Evolutionary conservation across 257 asterid genomes (phyloP).

Genomic region (Asclepias syriaca): DNA sequence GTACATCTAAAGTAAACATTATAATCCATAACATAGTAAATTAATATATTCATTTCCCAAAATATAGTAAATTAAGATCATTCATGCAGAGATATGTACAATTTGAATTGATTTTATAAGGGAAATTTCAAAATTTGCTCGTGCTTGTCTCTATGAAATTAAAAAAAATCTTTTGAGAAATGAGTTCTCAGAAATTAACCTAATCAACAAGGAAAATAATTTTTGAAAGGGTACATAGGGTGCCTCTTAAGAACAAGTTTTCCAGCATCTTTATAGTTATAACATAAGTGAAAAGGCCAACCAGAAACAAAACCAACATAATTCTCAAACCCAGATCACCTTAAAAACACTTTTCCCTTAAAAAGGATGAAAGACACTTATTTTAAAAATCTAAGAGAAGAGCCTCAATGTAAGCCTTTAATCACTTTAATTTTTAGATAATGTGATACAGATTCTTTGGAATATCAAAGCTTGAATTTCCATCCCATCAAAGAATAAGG

Average conservation of each 20-base stretch:
- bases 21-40: not conserved
- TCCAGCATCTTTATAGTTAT: not conserved
- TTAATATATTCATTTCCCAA: not conserved
- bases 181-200: not conserved
- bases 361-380: not conserved
- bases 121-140: not conserved
- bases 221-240: not conserved
- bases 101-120: slow-evolving; percentile 1
- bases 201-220: not conserved
- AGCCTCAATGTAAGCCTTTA: not conserved
- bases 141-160: not conserved
- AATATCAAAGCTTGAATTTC: not conserved
- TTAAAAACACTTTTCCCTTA: not conserved
- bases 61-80: not conserved
- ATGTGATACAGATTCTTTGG: not conserved
- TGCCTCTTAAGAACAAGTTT: not conserved
- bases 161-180: not conserved
- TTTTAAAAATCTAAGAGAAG: not conserved
- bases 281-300: not conserved
- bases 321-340: not conserved
- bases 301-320: not conserved
- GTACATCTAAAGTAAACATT: not conserved
- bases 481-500: slow-evolving; percentile 4
- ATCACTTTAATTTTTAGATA: not conserved
- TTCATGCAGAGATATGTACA: not conserved